Conservation (phyloP, 2,329 filamentous ascomycete genomes). For the Plectosphaerella sp. region DNA sequence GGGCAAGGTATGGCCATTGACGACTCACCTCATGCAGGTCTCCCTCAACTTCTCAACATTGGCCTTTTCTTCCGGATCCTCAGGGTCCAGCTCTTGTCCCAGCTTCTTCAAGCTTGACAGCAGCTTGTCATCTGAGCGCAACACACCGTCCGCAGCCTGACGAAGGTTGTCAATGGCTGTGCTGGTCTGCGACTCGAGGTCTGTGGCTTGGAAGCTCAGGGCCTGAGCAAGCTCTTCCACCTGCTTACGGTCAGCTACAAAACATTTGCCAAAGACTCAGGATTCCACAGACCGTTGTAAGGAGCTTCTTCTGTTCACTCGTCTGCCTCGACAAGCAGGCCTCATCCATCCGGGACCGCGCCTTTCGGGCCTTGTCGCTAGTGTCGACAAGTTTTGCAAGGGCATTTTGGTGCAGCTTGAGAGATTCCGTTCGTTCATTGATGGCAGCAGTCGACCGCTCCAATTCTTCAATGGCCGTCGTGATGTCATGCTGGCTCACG, state of each 20-base stretch:
- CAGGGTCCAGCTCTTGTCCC: slow-evolving; percentile 53
- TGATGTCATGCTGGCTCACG: slow-evolving; percentile 55
- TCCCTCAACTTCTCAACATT: slow-evolving; percentile 55
- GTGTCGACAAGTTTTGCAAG: slow-evolving; percentile 47
- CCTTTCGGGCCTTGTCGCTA: slow-evolving; percentile 26
- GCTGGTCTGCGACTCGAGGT: slow-evolving; percentile 47
- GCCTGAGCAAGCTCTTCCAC: slow-evolving; percentile 43
- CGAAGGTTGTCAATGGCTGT: slow-evolving; percentile 39
- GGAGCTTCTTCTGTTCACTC: slow-evolving; percentile 34
- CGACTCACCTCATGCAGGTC: slow-evolving; percentile 43
- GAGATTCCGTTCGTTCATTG: slow-evolving; percentile 55
- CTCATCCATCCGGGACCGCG: slow-evolving; percentile 27
- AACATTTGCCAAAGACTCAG: no score
- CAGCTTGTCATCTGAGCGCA: slow-evolving; percentile 61
- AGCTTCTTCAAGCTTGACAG: slow-evolving; percentile 63
- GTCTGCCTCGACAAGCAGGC: slow-evolving; percentile 32
- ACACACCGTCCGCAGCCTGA: slow-evolving; percentile 41
- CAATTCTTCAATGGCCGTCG: slow-evolving; percentile 58
- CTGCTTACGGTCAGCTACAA: slow-evolving; percentile 20
- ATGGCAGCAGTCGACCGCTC: slow-evolving; percentile 60
- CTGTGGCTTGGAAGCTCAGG: slow-evolving; percentile 39
- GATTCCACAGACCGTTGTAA: slow-evolving; percentile 32
- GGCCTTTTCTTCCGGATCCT: slow-evolving; percentile 46
- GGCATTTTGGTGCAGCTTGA: slow-evolving; percentile 59
- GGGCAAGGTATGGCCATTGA: background rate